Base-by-base conservation (phyloP, 1,284 basidiomycete species). In the Violaceomyces palustris region DNA sequence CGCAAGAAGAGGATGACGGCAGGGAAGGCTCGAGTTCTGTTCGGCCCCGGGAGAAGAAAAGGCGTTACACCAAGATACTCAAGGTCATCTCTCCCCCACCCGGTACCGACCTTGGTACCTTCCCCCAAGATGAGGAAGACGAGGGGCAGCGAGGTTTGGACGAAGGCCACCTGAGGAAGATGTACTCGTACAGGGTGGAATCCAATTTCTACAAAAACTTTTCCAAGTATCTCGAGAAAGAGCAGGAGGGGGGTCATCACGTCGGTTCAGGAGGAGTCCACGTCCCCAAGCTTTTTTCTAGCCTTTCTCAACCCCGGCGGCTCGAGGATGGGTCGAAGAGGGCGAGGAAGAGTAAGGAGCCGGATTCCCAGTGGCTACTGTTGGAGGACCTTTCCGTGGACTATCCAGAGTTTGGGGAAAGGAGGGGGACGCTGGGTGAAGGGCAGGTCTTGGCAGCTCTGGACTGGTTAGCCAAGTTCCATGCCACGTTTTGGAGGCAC, bases 131-230 rank as follows among this genome's bases (percentile, higher is more conserved):
- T 6, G 24, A 26, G 8, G 35, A 28, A 6, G 40, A 49, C 10
- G 56, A n/a, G n/a, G 11, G 3, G 17, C 3, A 9, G 7, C 17
- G 25, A n/a, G 42, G 29, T 17, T 24, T 17, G 15, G 38, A 64
- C 30, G 60, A 62, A 24, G 60, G 55, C 2, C 48, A 58, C 21
- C 31, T 42, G 8, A 21, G 61, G 2, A 64, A 64, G 43, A 35
- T 61, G 45, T 39, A 55, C 2, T 52, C 48, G 8, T 64, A 61
- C 18, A 32, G 19, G 9, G 47, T 64, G 3, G 61, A 64, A 26
- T 41, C 45, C 18, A 61, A 64, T 34, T 64, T 58, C 29, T 64
- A 64, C 21, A 43, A 41, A 12, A 14, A 39, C 18, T 51, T 39
- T 27, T 32, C 38, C n/a, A n/a, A n/a, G n/a, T n/a, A n/a, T n/a